A percentile compares a stretch with the other conserved stretches of the same genome.
phyloP scores from a whole-genome alignment of 371 early-diverging fungal genomes.

The Mucor saturninus region DNA sequence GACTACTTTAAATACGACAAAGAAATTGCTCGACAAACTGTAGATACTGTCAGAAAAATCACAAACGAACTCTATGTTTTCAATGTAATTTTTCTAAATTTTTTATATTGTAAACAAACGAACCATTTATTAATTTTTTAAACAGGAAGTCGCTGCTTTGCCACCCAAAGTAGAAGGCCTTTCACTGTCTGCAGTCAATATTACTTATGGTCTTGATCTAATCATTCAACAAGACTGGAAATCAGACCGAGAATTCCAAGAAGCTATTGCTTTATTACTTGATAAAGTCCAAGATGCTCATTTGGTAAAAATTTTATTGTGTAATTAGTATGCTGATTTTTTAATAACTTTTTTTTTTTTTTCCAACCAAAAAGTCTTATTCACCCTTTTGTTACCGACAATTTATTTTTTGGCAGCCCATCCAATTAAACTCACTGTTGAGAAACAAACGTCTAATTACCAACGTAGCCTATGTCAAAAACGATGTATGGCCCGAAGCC shows the following conservation, averaged over 20 bases:
- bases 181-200: conserved; percentile 48
- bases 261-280: conserved; percentile 49
- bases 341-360: no score
- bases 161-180: conserved; percentile 49
- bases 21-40: conserved; percentile 44
- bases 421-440: conserved; percentile 52
- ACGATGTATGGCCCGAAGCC: conserved; percentile 56
- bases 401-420: conserved; percentile 59
- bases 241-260: conserved; percentile 55
- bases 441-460: conserved; percentile 44
- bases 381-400: conserved; percentile 57
- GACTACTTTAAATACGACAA: conserved; percentile 52
- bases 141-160: conserved; percentile 51
- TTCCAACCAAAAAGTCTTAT: conserved; percentile 34
- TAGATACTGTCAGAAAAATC: conserved; percentile 52
- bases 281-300: conserved; percentile 60
- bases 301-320: conserved; percentile 33
- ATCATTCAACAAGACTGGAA: conserved; percentile 49
- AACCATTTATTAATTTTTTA: not conserved
- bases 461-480: conserved; percentile 57
- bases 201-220: conserved; percentile 47
- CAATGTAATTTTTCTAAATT: conserved; percentile 37
- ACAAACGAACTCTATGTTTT: conserved; percentile 54
- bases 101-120: not conserved
- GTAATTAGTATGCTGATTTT: no score